Evolutionary conservation across 495 filamentous ascomycete species (phyloP).

Genomic region (Darksidea phi): DNA sequence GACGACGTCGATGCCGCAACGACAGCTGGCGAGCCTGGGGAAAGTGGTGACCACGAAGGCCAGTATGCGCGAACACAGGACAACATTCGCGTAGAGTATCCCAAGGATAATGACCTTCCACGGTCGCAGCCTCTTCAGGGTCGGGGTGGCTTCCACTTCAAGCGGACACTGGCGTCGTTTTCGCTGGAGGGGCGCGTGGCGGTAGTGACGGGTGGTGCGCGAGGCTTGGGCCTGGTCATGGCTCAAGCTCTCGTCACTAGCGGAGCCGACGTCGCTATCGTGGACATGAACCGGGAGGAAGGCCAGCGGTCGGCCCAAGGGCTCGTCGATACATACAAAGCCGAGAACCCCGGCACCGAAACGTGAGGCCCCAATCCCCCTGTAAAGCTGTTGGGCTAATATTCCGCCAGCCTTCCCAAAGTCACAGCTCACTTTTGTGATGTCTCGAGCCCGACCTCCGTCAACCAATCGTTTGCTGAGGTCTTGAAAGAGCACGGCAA

Average conservation of each 20-base stretch:
- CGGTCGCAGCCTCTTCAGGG: constrained; percentile 65
- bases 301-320: constrained; percentile 70
- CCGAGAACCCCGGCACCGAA: constrained; percentile 73
- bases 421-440: constrained; percentile 89
- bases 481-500: constrained; percentile 69
- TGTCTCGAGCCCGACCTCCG: constrained; percentile 74
- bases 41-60: constrained; percentile 47
- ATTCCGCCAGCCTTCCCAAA: constrained; percentile 59
- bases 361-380: constrained; percentile 50
- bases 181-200: constrained; percentile 75
- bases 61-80: constrained; percentile 76
- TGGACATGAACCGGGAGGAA: constrained; percentile 89
- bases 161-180: constrained; percentile 71
- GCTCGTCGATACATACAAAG: constrained; percentile 69
- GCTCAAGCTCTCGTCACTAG: constrained; percentile 80
- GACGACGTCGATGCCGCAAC: constrained; percentile 35
- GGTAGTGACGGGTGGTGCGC: constrained; percentile 81
- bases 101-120: constrained; percentile 66
- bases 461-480: constrained; percentile 67
- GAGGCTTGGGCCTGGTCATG: constrained; percentile 88
- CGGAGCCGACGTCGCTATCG: constrained; percentile 85
- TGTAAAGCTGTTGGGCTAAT: constrained; percentile 3
- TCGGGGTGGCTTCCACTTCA: constrained; percentile 67
- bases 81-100: constrained; percentile 71
- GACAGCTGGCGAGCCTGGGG: constrained; percentile 38